phyloP scores from a whole-genome alignment of 345 rosid genomes.

The Dipteronia dyeriana region DNA sequence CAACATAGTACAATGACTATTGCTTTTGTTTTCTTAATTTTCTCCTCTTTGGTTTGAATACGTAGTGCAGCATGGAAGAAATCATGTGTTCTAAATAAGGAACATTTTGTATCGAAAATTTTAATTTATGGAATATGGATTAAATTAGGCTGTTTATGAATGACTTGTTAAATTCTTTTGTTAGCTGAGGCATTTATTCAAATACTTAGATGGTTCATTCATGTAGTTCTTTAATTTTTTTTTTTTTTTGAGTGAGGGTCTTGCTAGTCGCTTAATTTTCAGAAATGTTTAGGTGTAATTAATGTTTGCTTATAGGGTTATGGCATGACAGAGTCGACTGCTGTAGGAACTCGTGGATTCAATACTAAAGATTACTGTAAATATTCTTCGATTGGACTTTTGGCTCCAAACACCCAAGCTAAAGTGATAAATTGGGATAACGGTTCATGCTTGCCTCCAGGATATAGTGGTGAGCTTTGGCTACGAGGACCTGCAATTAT shows the following conservation, averaged over 20 bases:
- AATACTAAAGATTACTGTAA: slow-evolving; percentile 41
- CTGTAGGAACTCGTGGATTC: slow-evolving; percentile 82
- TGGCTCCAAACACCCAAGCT: slow-evolving; percentile 87
- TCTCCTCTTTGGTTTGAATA: not conserved
- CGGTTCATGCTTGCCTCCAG: slow-evolving; percentile 66
- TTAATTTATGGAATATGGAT: not conserved
- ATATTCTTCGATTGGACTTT: slow-evolving; percentile 67
- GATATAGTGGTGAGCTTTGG: slow-evolving; percentile 78
- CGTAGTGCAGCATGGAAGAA: not conserved
- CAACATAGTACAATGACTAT: not conserved
- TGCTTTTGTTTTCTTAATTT: not conserved
- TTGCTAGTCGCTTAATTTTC: not conserved
- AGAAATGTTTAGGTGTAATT: not conserved
- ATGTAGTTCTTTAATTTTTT: not conserved
- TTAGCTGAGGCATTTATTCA: not conserved
- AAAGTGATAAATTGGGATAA: slow-evolving; percentile 70
- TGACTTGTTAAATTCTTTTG: not conserved
- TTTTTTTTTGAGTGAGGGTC: not conserved
- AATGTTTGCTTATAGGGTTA: slow-evolving; percentile 57
- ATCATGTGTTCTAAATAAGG: not conserved
- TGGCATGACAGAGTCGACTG: slow-evolving; percentile 86
- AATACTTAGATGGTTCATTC: not conserved
- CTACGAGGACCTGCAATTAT: slow-evolving; percentile 76
- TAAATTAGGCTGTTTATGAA: not conserved
- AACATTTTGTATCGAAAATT: not conserved